Conservation (phyloP, 768 basidiomycete genomes). For the Lactarius akahatsu region DNA sequence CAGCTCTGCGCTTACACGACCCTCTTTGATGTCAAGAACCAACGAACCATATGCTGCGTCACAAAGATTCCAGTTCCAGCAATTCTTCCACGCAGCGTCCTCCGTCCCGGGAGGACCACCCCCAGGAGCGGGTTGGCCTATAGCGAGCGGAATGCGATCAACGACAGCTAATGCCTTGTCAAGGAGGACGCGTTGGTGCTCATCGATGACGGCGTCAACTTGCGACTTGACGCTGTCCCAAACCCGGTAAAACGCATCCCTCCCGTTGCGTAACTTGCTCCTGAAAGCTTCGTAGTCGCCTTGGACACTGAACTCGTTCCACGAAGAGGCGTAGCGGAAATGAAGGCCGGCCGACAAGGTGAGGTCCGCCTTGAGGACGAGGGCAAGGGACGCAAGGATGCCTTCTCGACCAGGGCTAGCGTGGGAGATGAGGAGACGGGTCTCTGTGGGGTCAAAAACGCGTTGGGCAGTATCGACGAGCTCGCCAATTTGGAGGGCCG, state of each 20-base stretch:
- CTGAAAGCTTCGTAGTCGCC: slow-evolving; percentile 86
- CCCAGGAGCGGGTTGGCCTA: slow-evolving; percentile 45
- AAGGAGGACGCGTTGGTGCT: slow-evolving; percentile 81
- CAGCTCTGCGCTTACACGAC: slow-evolving; percentile 86
- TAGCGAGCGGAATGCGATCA: slow-evolving; percentile 67
- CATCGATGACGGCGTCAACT: slow-evolving; percentile 89
- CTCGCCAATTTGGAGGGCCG: slow-evolving; percentile 95
- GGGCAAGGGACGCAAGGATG: slow-evolving; percentile 84
- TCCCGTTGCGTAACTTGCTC: slow-evolving; percentile 72
- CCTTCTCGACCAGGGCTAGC: slow-evolving; percentile 92
- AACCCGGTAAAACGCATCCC: slow-evolving; percentile 85
- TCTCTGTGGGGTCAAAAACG: slow-evolving; percentile 90
- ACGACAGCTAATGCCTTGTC: slow-evolving; percentile 87
- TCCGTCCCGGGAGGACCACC: slow-evolving; percentile 56
- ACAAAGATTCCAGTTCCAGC: slow-evolving; percentile 98
- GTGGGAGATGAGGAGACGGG: slow-evolving; percentile 89
- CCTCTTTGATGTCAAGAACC: slow-evolving; percentile 86
- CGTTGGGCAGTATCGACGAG: slow-evolving; percentile 96
- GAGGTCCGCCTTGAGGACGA: slow-evolving; percentile 90
- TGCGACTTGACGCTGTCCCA: slow-evolving; percentile 93
- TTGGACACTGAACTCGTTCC: slow-evolving; percentile 96
- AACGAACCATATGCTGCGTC: slow-evolving; percentile 93
- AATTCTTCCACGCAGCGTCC: slow-evolving; percentile 97
- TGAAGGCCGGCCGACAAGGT: slow-evolving; percentile 94
- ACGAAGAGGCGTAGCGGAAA: slow-evolving; percentile 94